Evolutionary conservation across 352 stramenopile species (phyloP), one percentile per base, ranked within the genome.

Genomic region (Halophytophthora polymorphica): DNA sequence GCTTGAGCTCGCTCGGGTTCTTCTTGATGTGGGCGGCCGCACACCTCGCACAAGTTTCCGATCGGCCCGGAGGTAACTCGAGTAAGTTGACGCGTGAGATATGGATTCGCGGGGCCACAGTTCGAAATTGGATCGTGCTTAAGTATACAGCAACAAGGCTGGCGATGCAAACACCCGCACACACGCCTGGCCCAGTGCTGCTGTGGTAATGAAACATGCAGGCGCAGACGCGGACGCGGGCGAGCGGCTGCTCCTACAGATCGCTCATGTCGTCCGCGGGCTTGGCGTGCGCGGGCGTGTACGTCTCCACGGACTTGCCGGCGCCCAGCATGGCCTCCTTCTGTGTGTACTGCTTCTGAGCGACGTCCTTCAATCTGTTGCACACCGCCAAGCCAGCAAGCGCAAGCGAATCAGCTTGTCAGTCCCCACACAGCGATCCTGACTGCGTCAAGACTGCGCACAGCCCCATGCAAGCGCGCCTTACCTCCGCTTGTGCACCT

Each of bases 331-430:
- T 82, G 29, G 84, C 84, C 54, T 95, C 84, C 25, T 83, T 87
- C 55, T 93, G 84, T 65, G 80, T 86, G 69, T 95, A 95, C 59
- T 95, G 84, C 77, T 92, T 77, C 65, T 95, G 84, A 15, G 80
- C 82, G n/a, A 95, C 84, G 56, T 95, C 84, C 52, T 95, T 95
- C 62, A 95, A 45, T 74, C 81, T 84, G 45, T 29, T 54, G 35
- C 25, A 14, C 44, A 22, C 29, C 5, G 45, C 6, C 34, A 14
- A 14, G 39, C 8, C 19, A 49, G n/a, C 7, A 46, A 35, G 11
- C 39, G 35, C 28, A 11, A 10, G 5, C 12, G 6, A 17, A 22
- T 15, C 22, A 17, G 17, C 7, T 34, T 13, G 7, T 44, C 21
- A n/a, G 12, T 39, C 43, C 6, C 12, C 18, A 17, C 25, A n/a